Evolutionary conservation across 2,329 filamentous ascomycete species (phyloP).

Genomic region (Cercospora nicotianae): DNA sequence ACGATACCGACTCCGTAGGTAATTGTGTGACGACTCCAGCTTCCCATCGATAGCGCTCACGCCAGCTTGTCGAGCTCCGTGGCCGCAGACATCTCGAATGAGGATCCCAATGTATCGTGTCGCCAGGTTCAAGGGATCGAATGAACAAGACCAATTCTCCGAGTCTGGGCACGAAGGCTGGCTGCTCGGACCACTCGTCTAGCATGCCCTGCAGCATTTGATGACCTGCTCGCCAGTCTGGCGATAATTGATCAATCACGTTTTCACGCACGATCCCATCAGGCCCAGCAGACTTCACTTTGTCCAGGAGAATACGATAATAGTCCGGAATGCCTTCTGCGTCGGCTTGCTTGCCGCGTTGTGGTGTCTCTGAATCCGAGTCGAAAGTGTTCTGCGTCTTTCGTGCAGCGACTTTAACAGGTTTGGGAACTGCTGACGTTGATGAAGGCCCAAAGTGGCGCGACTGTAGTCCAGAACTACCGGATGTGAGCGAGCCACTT

Average conservation of each 20-base stretch:
- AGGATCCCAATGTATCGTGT: constrained; percentile 37
- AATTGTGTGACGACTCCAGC: constrained; percentile 58
- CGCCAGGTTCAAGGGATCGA: constrained; percentile 35
- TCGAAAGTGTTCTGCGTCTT: constrained; percentile 15
- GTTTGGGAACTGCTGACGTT: not conserved
- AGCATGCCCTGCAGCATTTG: constrained; percentile 46
- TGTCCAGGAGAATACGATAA: constrained; percentile 52
- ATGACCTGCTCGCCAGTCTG: constrained; percentile 59
- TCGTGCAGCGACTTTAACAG: not conserved
- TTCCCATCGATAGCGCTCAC: constrained; percentile 52
- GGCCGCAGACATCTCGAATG: constrained; percentile 29
- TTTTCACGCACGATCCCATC: constrained; percentile 45
- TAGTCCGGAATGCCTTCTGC: constrained; percentile 57
- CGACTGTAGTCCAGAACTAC: constrained; percentile 22
- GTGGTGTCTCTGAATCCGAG: constrained; percentile 18
- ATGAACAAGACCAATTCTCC: constrained; percentile 60
- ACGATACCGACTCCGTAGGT: constrained; percentile 45
- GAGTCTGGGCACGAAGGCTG: constrained; percentile 54
- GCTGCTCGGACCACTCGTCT: constrained; percentile 45
- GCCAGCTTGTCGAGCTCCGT: constrained; percentile 18
- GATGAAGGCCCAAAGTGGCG: constrained; percentile 11
- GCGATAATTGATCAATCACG: constrained; percentile 52
- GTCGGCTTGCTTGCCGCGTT: constrained; percentile 40
- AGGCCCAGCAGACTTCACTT: constrained; percentile 43
- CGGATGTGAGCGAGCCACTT: constrained; percentile 17